Conservation (phyloP, 495 filamentous ascomycete genomes). For the Neurospora cerealis region DNA sequence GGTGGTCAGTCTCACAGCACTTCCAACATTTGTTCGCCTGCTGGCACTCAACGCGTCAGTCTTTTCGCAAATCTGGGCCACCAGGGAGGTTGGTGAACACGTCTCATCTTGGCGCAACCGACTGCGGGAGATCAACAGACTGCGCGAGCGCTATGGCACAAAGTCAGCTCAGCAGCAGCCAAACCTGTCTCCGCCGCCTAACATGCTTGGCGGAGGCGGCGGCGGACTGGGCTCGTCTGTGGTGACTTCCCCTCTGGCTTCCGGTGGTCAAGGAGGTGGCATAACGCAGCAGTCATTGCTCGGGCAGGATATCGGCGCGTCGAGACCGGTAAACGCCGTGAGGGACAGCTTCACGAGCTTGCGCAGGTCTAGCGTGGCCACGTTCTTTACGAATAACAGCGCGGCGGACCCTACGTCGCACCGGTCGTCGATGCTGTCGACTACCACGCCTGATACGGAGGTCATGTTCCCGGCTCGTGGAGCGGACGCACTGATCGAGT, state of each 20-base stretch:
- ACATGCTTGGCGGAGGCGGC: constrained; percentile 14
- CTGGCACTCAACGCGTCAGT: constrained; percentile 89
- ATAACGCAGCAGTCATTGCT: constrained; percentile 6
- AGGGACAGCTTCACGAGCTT: constrained; percentile 42
- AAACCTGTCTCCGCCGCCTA: constrained; percentile 31
- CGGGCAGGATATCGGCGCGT: constrained; percentile 9
- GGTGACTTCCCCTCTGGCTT: background rate
- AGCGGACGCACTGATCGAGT: constrained; percentile 41
- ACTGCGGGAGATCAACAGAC: constrained; percentile 69
- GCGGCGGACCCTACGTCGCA: constrained; percentile 39
- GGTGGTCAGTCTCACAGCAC: constrained; percentile 65
- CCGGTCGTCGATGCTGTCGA: constrained; percentile 41
- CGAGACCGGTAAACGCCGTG: constrained; percentile 32
- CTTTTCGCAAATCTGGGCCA: constrained; percentile 79
- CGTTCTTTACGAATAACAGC: constrained; percentile 38
- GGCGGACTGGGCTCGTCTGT: constrained; percentile 1
- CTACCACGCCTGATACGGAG: constrained; percentile 38
- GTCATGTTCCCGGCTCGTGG: constrained; percentile 21
- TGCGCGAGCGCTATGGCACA: constrained; percentile 55
- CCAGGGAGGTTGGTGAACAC: constrained; percentile 71
- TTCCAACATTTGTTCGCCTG: constrained; percentile 82
- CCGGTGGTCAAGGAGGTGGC: constrained; percentile 4
- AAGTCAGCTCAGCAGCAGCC: constrained; percentile 17
- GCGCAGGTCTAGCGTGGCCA: constrained; percentile 43
- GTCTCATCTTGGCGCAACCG: constrained; percentile 84